phyloP scores from a whole-genome alignment of 2,329 filamentous ascomycete genomes.

The Talaromyces sp. region DNA sequence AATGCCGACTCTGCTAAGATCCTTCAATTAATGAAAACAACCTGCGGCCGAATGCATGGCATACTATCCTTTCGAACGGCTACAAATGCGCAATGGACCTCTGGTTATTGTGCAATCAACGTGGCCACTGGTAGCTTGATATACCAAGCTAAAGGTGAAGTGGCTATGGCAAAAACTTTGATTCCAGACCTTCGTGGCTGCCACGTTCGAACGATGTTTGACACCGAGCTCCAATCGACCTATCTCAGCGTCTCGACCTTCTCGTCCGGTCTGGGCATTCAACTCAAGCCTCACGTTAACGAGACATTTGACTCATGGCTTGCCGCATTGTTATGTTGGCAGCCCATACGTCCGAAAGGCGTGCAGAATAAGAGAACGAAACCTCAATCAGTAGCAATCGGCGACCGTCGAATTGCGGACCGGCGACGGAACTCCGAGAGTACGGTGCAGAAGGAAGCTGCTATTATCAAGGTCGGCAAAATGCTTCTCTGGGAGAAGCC shows the following conservation, averaged over 20 bases:
- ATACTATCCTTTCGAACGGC: constrained; percentile 52
- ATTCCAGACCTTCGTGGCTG: constrained; percentile 52
- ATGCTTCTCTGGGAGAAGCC: constrained; percentile 89
- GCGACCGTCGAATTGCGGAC: constrained; percentile 44
- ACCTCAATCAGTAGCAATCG: constrained; percentile 46
- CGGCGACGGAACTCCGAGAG: constrained; percentile 48
- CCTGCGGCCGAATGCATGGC: constrained; percentile 53
- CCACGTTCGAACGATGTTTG: constrained; percentile 49
- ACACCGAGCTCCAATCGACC: constrained; percentile 45
- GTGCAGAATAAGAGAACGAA: constrained; percentile 53
- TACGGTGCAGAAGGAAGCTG: constrained; percentile 63
- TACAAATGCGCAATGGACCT: constrained; percentile 47
- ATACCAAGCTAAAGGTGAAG: constrained; percentile 52
- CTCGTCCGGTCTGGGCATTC: constrained; percentile 48
- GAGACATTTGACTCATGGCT: constrained; percentile 55
- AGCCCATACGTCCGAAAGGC: constrained; percentile 51
- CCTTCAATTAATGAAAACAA: constrained; percentile 53
- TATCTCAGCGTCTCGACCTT: constrained; percentile 52
- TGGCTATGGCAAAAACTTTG: constrained; percentile 48
- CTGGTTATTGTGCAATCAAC: constrained; percentile 53
- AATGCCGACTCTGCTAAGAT: constrained; percentile 50
- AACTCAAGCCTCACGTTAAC: constrained; percentile 49
- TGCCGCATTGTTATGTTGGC: constrained; percentile 53
- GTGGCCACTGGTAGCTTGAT: constrained; percentile 52
- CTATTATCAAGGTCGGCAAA: constrained; percentile 93